Evolutionary conservation across 805 yeast species (phyloP), one percentile per base, ranked within the genome.

Genomic region (Cyberlindnera sargentensis): DNA sequence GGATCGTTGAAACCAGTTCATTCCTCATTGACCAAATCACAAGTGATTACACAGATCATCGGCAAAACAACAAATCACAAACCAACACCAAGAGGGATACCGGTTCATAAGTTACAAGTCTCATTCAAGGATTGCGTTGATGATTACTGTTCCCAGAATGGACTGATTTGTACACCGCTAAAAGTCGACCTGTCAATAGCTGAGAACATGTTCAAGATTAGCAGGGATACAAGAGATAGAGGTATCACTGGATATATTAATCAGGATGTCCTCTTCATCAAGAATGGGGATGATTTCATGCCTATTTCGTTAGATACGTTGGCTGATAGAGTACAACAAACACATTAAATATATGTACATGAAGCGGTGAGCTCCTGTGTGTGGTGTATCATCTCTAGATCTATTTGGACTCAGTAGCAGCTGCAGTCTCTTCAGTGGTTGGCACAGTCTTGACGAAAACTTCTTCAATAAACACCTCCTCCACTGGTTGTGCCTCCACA

Each of bases 111-210:
- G 36, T 60, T 77, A 1, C 51, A 62, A 29, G 65, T 73, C 4
- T 67, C 84, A 0, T 80, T 81, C 55, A 79, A 71, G 48, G 87
- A 84, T 42, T 80, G 87, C 20, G 75, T 86, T 3, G 77, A 73
- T 42, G 76, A 76, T 3, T 75, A 67, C 53, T 87, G 95, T 52
- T 55, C 67, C 26, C 61, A 64, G 3, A 61, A 76, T 39, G 74
- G 75, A 32, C 65, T 80, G 25, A 47, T 58, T 26, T 34, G 55
- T 10, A 40, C 43, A 7, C 43, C 57, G 2, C 28, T 51, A 26
- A 49, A 48, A 26, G 51, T 44, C 24, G 50, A 54, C 34, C 31
- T 61, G 4, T 47, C 53, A 1, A 52, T 66, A 39, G 82, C 80
- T 1, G 61, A 66, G 36, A 66, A 72, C 3, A 55, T 79, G 35